Evolutionary conservation across 75 land plant genomes (phyloP).

Genomic region (Chamaecyparis obtusa): DNA sequence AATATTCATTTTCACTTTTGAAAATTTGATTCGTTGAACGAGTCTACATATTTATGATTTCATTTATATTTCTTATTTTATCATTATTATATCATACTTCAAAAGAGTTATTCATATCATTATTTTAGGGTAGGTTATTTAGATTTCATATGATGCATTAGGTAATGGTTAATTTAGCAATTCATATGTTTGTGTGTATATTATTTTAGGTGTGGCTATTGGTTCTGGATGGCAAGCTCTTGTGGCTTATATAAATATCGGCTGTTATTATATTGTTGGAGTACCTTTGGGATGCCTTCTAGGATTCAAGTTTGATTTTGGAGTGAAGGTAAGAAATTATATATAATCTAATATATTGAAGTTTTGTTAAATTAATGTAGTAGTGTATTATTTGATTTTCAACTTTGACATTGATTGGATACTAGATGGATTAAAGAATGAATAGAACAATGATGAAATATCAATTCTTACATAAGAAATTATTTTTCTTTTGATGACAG

Average conservation of each 20-base stretch:
- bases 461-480: neutral
- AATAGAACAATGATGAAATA: too few species aligned
- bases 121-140: too few species aligned
- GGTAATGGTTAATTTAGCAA: too few species aligned
- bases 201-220: slow-evolving; percentile 48
- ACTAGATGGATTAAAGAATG: neutral
- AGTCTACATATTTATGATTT: too few species aligned
- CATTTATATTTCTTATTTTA: too few species aligned
- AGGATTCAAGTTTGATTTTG: slow-evolving; percentile 52
- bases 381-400: neutral
- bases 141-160: too few species aligned
- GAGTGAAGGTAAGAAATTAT: slow-evolving; percentile 35
- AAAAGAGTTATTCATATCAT: too few species aligned
- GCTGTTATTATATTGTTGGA: slow-evolving; percentile 62
- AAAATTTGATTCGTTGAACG: too few species aligned
- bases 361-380: neutral
- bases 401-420: neutral
- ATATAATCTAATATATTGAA: neutral
- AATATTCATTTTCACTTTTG: neutral
- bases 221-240: slow-evolving; percentile 83
- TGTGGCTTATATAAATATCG: slow-evolving; percentile 59
- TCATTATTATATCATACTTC: too few species aligned
- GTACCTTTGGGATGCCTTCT: slow-evolving; percentile 53
- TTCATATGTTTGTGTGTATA: too few species aligned
- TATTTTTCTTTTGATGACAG: slow-evolving; percentile 13